phyloP scores from a whole-genome alignment of 2,329 filamentous ascomycete species.

The Calonectria hongkongensis region DNA sequence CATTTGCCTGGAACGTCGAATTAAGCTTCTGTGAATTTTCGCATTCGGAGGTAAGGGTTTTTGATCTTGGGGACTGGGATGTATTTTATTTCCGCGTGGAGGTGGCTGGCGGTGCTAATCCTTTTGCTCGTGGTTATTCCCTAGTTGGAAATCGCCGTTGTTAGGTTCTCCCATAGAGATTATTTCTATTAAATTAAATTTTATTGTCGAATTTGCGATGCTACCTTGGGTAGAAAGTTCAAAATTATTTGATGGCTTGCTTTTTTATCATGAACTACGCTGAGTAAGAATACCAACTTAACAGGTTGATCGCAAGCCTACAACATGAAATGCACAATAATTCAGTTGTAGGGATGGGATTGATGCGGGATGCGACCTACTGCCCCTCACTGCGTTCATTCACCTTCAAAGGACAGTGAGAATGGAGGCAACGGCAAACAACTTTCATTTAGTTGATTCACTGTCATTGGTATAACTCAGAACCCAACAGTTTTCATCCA shows the following conservation, averaged over 20 bases:
- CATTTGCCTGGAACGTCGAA: constrained; percentile 44
- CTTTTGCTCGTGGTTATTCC: not conserved
- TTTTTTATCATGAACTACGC: not conserved
- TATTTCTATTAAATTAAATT: not conserved
- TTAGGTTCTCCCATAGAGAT: not conserved
- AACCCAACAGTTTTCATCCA: not conserved
- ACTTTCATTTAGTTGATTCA: no score
- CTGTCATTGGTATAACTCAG: not conserved
- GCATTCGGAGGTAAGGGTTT: constrained; percentile 1
- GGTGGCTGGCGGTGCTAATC: not conserved
- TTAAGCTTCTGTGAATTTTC: constrained; percentile 44
- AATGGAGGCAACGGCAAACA: no score
- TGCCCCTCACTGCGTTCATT: no score
- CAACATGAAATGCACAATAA: no score
- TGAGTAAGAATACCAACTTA: not conserved
- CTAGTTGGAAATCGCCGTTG: not conserved
- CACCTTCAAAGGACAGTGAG: no score
- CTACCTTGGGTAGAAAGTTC: not conserved
- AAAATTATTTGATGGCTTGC: not conserved
- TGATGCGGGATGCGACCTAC: no score
- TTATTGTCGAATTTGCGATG: not conserved
- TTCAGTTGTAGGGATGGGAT: no score
- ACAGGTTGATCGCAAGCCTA: no score
- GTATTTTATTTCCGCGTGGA: constrained; percentile 3
- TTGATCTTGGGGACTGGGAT: constrained; percentile 5